Evolutionary conservation across 2,329 filamentous ascomycete genomes (phyloP), one percentile per base, ranked within the genome.

Genomic region (Westerdykella sp.): DNA sequence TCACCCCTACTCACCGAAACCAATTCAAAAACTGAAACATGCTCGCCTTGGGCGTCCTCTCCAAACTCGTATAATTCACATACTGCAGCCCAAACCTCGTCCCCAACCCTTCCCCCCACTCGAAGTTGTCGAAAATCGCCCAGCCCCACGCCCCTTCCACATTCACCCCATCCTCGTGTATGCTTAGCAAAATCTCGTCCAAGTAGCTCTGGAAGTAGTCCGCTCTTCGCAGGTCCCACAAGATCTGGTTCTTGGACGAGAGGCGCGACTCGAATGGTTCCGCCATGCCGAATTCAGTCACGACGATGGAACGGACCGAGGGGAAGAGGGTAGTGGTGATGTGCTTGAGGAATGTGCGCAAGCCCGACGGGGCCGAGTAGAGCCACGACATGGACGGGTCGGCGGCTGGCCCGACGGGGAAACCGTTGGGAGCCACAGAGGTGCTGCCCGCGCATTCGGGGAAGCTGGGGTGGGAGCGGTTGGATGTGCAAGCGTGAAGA

Each of bases 271-370:
- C 69, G 45, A 69, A 69, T 2, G 68, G 69, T 51, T 71, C 69
- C 2, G 66, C 56, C 44, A 68, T 70, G 1, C 69, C 68, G 36
- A 71, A 70, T 44, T 71, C 69, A 2, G 55, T 61, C 16, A 71
- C 66, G 12, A 68, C 57, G 28, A 71, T 69, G 44, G 69, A 68
- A 1, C 63, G 59, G 22, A 73, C 55, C 1, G 50, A 57, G 2
- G 71, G 72, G 51, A 69, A 72, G 15, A 75, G 65, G 3, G 63
- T 61, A 12, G 62, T 66, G 0, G 69, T 72, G 35, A 73, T 68
- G 37, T 63, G 53, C 31, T 65, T 70, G 43, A 74, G 52, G 55
- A 68, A 71, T 15, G 60, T 57, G 12, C 70, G 60, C 14, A 74
- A 61, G 1, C 64, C 67, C 1, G 52, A 45, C 0, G 70, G 70